These are phyloP conservation scores for Talaromyces sp. DNA, from an alignment of 2,329 filamentous ascomycete species.

Conservation along the genomic window DNA sequence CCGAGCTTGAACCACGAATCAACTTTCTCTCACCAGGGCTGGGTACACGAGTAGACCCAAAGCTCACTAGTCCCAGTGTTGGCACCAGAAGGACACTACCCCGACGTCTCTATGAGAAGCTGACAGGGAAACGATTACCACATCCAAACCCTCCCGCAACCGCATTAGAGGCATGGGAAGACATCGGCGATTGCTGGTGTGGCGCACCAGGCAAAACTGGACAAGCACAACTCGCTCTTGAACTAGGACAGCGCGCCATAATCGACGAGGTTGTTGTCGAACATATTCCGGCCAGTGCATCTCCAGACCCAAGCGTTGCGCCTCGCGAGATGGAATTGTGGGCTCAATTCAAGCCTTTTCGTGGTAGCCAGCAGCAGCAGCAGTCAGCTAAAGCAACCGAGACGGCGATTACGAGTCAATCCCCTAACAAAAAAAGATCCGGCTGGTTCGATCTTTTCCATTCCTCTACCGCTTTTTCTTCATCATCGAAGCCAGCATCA, in stretches of 20 bases:
- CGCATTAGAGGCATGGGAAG: conserved; percentile 66
- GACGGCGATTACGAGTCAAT: background rate
- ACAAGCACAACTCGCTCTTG: conserved; percentile 39
- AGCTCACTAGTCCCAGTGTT: conserved; percentile 55
- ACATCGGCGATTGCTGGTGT: conserved; percentile 87
- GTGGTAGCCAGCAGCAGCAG: background rate
- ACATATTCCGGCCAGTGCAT: conserved; percentile 60
- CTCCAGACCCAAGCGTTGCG: conserved; percentile 55
- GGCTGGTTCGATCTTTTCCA: conserved; percentile 13
- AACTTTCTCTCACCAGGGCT: conserved; percentile 68
- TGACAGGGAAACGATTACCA: conserved; percentile 14
- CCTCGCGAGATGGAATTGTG: conserved; percentile 68
- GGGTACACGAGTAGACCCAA: conserved; percentile 60
- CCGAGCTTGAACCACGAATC: conserved; percentile 41
- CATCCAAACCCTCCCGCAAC: conserved; percentile 40
- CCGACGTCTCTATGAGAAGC: conserved; percentile 18
- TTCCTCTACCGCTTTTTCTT: background rate
- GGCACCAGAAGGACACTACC: conserved; percentile 24
- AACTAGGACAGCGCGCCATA: conserved; percentile 47
- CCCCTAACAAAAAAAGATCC: background rate
- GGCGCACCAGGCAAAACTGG: conserved; percentile 45
- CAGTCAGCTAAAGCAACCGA: background rate
- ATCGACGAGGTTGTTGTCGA: conserved; percentile 68
- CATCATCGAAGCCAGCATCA: background rate
- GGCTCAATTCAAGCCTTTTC: conserved; percentile 47